These are phyloP conservation scores for Darksidea phi DNA, from an alignment of 495 filamentous ascomycete species.

Conservation along the genomic window DNA sequence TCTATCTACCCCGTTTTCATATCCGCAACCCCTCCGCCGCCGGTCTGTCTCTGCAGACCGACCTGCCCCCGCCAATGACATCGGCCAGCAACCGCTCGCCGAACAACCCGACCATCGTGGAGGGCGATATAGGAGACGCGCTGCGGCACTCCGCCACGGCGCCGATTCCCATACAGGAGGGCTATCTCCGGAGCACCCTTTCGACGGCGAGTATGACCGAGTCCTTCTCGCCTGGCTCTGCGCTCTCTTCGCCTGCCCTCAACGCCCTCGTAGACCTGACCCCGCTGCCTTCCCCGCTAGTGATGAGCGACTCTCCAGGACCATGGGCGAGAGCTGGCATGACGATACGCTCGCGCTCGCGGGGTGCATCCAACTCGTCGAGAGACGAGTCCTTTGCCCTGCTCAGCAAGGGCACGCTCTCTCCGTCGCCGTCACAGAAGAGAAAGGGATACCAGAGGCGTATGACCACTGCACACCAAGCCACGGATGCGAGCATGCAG, in stretches of 20 bases:
- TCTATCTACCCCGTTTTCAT: constrained; percentile 15
- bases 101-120: constrained; percentile 23
- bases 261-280: constrained; percentile 87
- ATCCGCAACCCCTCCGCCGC: constrained; percentile 36
- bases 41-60: constrained; percentile 37
- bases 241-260: constrained; percentile 67
- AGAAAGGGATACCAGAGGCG: constrained; percentile 38
- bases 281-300: constrained; percentile 84
- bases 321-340: constrained; percentile 57
- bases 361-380: constrained; percentile 42
- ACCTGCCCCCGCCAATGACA: constrained; percentile 22
- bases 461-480: constrained; percentile 39
- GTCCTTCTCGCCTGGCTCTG: constrained; percentile 61
- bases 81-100: not conserved
- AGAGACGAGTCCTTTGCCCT: constrained; percentile 27
- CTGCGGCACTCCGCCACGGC: constrained; percentile 31
- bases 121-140: constrained; percentile 12
- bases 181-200: constrained; percentile 27
- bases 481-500: constrained; percentile 37
- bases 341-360: constrained; percentile 43
- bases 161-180: constrained; percentile 34
- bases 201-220: constrained; percentile 43
- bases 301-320: constrained; percentile 68
- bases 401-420: constrained; percentile 30
- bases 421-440: constrained; percentile 34